phyloP scores from a whole-genome alignment of 805 yeast species.

The Candida bentonensis region DNA sequence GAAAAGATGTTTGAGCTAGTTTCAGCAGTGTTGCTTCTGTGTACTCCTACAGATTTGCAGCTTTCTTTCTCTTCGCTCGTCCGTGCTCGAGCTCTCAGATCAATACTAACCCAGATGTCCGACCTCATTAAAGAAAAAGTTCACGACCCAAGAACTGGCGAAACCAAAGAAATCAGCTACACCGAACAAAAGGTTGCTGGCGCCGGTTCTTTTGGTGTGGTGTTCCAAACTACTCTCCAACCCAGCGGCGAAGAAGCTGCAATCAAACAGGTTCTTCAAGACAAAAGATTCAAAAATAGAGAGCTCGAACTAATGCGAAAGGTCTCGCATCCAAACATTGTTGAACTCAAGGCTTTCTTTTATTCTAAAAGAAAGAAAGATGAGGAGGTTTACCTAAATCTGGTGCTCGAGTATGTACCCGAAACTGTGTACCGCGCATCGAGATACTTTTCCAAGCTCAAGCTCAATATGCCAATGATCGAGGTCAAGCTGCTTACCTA shows the following conservation, averaged over 20 bases:
- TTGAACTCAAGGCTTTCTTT: constrained; percentile 75
- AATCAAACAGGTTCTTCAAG: constrained; percentile 92
- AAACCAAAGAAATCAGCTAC: constrained; percentile 47
- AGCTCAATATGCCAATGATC: constrained; percentile 70
- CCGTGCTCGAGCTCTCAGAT: too few relatives aligned
- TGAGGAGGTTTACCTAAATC: constrained; percentile 75
- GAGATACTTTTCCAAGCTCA: constrained; percentile 45
- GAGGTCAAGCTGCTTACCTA: constrained; percentile 83
- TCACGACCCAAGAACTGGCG: constrained; percentile 58
- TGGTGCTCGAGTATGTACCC: constrained; percentile 88
- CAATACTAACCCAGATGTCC: too few relatives aligned
- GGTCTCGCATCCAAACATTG: constrained; percentile 74
- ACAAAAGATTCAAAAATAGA: constrained; percentile 88
- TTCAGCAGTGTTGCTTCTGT: too few relatives aligned
- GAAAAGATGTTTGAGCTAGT: too few relatives aligned
- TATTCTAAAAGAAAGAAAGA: constrained; percentile 63
- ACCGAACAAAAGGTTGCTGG: constrained; percentile 85
- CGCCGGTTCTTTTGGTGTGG: constrained; percentile 98
- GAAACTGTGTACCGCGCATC: constrained; percentile 87
- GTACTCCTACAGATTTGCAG: too few relatives aligned
- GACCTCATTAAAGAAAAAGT: constrained; percentile 44
- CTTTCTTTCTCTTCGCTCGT: too few relatives aligned
- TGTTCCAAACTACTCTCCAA: constrained; percentile 70
- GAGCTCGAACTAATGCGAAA: constrained; percentile 92
- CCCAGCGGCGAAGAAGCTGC: constrained; percentile 77